These are phyloP conservation scores for Asterochloris erici DNA, from an alignment of 139 green algal genomes.

Conservation along the genomic window DNA sequence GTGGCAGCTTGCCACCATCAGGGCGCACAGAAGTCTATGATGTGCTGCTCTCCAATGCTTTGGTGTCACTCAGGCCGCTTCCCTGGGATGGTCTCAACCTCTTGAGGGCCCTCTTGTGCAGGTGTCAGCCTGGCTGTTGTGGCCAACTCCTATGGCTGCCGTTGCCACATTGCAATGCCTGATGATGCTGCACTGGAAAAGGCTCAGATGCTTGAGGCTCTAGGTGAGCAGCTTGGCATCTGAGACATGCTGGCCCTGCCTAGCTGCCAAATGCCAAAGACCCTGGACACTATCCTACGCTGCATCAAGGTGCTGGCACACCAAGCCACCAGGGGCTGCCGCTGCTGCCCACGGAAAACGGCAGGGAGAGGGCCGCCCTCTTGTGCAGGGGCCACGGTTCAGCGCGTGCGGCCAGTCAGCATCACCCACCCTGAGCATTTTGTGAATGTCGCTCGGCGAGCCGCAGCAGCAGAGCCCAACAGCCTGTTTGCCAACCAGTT, in stretches of 20 bases:
- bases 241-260: too few relatives aligned
- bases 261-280: too few relatives aligned
- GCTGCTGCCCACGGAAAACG: not conserved
- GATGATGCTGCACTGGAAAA: conserved; percentile 94
- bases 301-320: too few relatives aligned
- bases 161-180: conserved; percentile 84
- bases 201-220: conserved; percentile 56
- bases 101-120: conserved; percentile 44
- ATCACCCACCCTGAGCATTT: conserved; percentile 93
- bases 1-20: not conserved
- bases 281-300: too few relatives aligned
- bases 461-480: conserved; percentile 38
- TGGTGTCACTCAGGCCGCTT: too few relatives aligned
- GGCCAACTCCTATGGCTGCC: conserved; percentile 52
- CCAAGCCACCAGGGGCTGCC: too few relatives aligned
- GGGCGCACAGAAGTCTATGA: not conserved
- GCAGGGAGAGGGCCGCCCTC: not conserved
- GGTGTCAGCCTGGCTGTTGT: conserved; percentile 87
- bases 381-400: conserved; percentile 66
- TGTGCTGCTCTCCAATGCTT: not conserved
- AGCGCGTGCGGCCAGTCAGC: conserved; percentile 81
- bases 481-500: conserved; percentile 95
- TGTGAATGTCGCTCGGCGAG: conserved; percentile 80
- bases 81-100: not conserved
- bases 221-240: conserved; percentile 31